These are phyloP conservation scores for Acanthamoeba royreba DNA, from an alignment of 208 protist species.

Conservation along the genomic window DNA sequence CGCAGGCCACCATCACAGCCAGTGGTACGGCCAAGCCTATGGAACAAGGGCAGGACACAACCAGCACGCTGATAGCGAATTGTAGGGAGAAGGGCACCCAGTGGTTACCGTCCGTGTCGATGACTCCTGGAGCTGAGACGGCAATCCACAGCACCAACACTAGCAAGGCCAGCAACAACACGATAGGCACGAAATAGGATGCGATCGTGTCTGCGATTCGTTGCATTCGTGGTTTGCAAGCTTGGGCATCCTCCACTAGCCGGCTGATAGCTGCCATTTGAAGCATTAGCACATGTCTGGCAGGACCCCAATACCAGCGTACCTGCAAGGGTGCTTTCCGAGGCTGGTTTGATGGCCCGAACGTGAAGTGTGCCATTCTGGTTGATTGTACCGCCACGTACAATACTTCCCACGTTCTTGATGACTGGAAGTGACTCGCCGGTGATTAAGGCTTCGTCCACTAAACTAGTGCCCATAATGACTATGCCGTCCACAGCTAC, in stretches of 20 bases:
- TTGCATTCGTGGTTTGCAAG: conserved; percentile 92
- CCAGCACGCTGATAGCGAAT: conserved; percentile 92
- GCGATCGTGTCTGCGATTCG: conserved; percentile 82
- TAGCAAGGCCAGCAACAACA: conserved; percentile 85
- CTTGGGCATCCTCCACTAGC: conserved; percentile 94
- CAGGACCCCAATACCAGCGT: conserved; percentile 70
- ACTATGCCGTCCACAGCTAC: conserved; percentile 92
- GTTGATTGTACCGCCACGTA: conserved; percentile 74
- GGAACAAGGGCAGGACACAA: conserved; percentile 95
- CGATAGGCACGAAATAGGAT: conserved; percentile 90
- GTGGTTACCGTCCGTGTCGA: conserved; percentile 17
- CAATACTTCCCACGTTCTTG: background rate
- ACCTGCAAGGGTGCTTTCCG: background rate
- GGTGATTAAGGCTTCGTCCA: conserved; percentile 95
- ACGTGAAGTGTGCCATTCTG: conserved; percentile 34
- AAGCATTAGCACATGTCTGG: background rate
- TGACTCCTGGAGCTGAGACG: background rate
- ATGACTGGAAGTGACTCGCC: conserved; percentile 84
- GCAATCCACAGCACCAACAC: conserved; percentile 90
- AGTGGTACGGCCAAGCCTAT: conserved; percentile 94
- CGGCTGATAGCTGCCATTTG: conserved; percentile 88
- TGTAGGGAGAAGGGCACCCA: conserved; percentile 84
- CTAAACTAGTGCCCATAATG: conserved; percentile 78
- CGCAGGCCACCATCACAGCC: conserved; percentile 95
- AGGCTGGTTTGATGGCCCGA: background rate